These are phyloP conservation scores for Saccharomycopsis sp. DNA, from an alignment of 805 yeast genomes.

Conservation along the genomic window DNA sequence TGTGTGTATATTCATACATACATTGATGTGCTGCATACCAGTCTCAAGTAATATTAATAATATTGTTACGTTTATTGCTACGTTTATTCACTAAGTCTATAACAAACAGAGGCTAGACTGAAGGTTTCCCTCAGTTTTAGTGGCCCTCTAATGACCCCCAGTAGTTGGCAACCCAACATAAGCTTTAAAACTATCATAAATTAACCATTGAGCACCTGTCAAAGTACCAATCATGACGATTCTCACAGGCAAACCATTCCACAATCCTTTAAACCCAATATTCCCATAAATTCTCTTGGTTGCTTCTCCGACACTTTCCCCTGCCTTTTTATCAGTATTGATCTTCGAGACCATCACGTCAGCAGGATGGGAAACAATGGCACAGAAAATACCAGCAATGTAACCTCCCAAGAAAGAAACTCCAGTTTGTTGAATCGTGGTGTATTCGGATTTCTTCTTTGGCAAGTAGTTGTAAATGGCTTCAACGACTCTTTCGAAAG, in stretches of 20 bases:
- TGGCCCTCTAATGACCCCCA: slow-evolving; percentile 46
- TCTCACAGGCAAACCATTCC: slow-evolving; percentile 94
- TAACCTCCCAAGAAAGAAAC: slow-evolving; percentile 95
- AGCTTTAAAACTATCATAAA: slow-evolving; percentile 95
- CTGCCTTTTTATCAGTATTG: slow-evolving; percentile 60
- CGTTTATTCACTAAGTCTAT: too few species aligned
- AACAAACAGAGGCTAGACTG: too few species aligned
- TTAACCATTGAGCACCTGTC: slow-evolving; percentile 95
- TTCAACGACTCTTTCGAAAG: slow-evolving; percentile 88
- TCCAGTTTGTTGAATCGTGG: slow-evolving; percentile 78
- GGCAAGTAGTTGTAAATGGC: slow-evolving; percentile 69
- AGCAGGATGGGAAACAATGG: slow-evolving; percentile 96
- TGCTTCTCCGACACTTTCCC: slow-evolving; percentile 62
- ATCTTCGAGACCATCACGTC: slow-evolving; percentile 96
- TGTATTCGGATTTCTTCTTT: slow-evolving; percentile 62
- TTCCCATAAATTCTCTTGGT: slow-evolving; percentile 65
- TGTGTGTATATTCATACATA: too few species aligned
- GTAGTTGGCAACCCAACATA: slow-evolving; percentile 91
- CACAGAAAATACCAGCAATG: slow-evolving; percentile 96
- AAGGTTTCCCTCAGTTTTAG: too few species aligned
- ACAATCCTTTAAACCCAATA: slow-evolving; percentile 85
- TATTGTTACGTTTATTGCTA: too few species aligned
- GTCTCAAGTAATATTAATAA: too few species aligned
- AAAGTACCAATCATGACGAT: slow-evolving; percentile 96
- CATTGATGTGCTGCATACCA: too few species aligned